Evolutionary conservation across 164 flowering plant species (phyloP), one percentile per base, ranked within the genome.

Genomic region (Dillenia suffruticosa): DNA sequence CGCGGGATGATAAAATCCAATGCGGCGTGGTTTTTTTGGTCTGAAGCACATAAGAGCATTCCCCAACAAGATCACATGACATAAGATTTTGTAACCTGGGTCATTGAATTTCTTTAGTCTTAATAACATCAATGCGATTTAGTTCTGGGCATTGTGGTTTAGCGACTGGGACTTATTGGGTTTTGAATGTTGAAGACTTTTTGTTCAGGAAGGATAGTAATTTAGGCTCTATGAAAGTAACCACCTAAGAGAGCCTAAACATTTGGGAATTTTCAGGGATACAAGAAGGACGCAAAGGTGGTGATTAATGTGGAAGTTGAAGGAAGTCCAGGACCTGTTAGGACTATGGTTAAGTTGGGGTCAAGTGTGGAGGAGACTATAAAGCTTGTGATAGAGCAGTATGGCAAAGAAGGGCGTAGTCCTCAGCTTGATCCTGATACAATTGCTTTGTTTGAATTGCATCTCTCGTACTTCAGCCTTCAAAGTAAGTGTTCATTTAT

Each of bases 271-370:
- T 60, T 61, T 55, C 53, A 75, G 82, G 73, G 57, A 3, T 84
- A 76, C 57, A 68, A 73, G 10, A 81, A 75, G 57, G 94, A 90
- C 44, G 74, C 83, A 3, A 92, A 90, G 65, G 98, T 86, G 47
- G 90, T 89, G 72, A 78, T 92, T 9, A 92, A 77, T 62, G 96
- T 92, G 58, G 78, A 85, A 0, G 91, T 93, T 22, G 94, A 88
- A 59, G 97, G 94, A 51, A 93, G 97, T 59, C 84, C 92, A 12
- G 98, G 98, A 51, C 90, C 92, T 12, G 75, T 93, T 1, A 59
- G 83, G 63, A 63, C 85, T 24, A 71, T 93, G 96, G 89, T 87
- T 9, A 77, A 73, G 51, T 69, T 90, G 65, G 92, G 92, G 9
- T 80, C 90, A 1, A 88, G 71, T 48, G 92, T 93, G 46, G 90